Base-by-base conservation (phyloP, 2,329 filamentous ascomycete genomes). In the Aspergillus amoenus region DNA sequence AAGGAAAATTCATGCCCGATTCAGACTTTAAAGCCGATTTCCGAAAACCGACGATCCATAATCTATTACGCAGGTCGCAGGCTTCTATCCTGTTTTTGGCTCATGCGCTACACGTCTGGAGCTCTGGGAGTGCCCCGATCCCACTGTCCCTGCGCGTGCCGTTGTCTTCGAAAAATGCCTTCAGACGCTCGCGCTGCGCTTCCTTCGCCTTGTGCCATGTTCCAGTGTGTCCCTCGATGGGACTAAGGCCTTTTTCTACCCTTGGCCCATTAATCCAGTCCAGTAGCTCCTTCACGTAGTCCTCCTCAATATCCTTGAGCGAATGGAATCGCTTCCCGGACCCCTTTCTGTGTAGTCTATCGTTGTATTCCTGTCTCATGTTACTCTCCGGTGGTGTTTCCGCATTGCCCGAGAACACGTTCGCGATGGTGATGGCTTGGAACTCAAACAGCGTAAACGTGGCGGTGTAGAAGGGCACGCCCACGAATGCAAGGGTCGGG, bases 391-490 rank as follows among this genome's bases (percentile, higher is more conserved):
- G 59, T 0, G 86, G 85, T 18, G 88, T 66, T 1, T 64, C 59
- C 0, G 78, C 79, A 32, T 77, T 74, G 0, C 83, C 84, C 0
- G 82, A 75, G 4, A 86, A 77, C 0, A 87, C 81, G 3, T 83
- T 79, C 0, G 86, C 82, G 0, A 88, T 74, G 0, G 80, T 81
- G 61, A 87, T 82, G 0, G 85, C 86, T 66, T 90, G 88, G 62
- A 88, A 88, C 58, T 90, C 87, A 59, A 89, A 90, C 0, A 89
- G 75, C 0, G 84, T 85, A 64, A 89, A 90, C 0, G 87, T 89
- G 0, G 86, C 85, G 0, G 84, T 84, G 64, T 88, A 83, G 64
- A 85, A 88, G 0, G 85, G 86, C 0, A 87, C 82, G 0, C 87
- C 87, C 17, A 89, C 75, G 60, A 89, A 89, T 0, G 79, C 75